Evolutionary conservation across 345 rosid genomes (phyloP).

Genomic region (Cardamine chenopodiifolia): DNA sequence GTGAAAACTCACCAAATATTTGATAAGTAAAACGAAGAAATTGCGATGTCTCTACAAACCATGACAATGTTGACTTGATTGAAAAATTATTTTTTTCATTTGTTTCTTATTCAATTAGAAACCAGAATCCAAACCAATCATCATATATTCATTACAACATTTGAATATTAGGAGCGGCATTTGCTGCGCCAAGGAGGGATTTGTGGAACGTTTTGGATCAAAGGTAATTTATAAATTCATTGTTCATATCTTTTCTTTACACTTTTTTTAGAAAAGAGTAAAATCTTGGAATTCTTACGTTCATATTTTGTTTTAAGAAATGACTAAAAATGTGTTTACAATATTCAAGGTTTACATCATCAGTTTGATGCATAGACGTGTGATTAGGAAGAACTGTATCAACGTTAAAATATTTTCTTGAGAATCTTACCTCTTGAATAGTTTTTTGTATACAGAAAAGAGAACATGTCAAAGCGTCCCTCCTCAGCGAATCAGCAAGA

Average conservation of each 20-base stretch:
- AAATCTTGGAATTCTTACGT: conserved; percentile 4
- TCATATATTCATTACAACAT: conserved; percentile 5
- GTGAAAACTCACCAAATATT: not conserved
- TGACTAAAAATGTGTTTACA: not conserved
- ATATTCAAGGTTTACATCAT: not conserved
- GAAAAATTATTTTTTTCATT: not conserved
- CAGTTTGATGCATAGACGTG: not conserved
- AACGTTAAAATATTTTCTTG: not conserved
- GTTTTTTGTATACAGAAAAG: conserved; percentile 19
- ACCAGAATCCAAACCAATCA: conserved; percentile 7
- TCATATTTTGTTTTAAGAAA: not conserved
- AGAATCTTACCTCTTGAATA: not conserved
- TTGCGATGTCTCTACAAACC: not conserved
- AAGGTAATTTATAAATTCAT: conserved; percentile 4
- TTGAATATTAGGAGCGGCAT: conserved; percentile 33
- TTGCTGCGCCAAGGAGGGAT: conserved; percentile 29
- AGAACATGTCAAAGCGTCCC: conserved; percentile 69
- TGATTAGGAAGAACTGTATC: not conserved
- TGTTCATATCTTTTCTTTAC: not conserved
- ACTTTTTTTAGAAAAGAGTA: not conserved
- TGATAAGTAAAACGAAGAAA: not conserved
- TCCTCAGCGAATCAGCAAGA: conserved; percentile 49
- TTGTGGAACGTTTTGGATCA: conserved; percentile 7
- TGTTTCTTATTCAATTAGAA: not conserved
- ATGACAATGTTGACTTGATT: not conserved